Conservation (phyloP, 768 basidiomycete species). For the Leccinum truebloodii region DNA sequence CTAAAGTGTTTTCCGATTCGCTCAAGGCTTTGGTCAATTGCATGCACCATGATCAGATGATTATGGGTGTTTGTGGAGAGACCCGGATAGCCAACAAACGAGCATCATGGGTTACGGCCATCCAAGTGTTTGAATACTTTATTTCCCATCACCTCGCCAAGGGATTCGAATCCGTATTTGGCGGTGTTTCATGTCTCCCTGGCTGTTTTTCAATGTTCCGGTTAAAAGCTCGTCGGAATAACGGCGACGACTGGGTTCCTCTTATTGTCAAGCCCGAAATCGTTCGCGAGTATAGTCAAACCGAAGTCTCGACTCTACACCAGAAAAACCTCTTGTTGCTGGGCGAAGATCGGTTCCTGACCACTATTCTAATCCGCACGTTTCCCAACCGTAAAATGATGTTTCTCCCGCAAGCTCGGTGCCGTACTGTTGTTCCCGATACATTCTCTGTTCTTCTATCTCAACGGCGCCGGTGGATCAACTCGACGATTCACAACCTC, state of each 20-base stretch:
- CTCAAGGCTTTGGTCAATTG: slow-evolving; percentile 91
- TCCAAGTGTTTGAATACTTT: slow-evolving; percentile 98
- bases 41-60: slow-evolving; percentile 98
- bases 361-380: slow-evolving; percentile 92
- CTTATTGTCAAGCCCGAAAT: slow-evolving; percentile 97
- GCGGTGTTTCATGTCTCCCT: slow-evolving; percentile 97
- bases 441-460: slow-evolving; percentile 92
- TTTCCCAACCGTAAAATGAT: slow-evolving; percentile 99
- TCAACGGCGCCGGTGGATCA: slow-evolving; percentile 98
- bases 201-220: slow-evolving; percentile 99
- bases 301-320: slow-evolving; percentile 90
- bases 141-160: slow-evolving; percentile 99
- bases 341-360: slow-evolving; percentile 98
- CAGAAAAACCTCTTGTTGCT: slow-evolving; percentile 96
- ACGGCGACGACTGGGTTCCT: slow-evolving; percentile 96
- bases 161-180: slow-evolving; percentile 98
- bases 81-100: slow-evolving; percentile 99
- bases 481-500: slow-evolving; percentile 98
- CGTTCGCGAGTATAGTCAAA: slow-evolving; percentile 95
- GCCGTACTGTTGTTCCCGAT: slow-evolving; percentile 94
- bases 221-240: slow-evolving; percentile 85
- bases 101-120: slow-evolving; percentile 96
- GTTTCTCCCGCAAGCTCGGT: slow-evolving; percentile 95
- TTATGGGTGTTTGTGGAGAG: slow-evolving; percentile 99
- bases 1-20: slow-evolving; percentile 91